Conservation (phyloP, 2,329 filamentous ascomycete genomes). For the Clathrospora elynae region DNA sequence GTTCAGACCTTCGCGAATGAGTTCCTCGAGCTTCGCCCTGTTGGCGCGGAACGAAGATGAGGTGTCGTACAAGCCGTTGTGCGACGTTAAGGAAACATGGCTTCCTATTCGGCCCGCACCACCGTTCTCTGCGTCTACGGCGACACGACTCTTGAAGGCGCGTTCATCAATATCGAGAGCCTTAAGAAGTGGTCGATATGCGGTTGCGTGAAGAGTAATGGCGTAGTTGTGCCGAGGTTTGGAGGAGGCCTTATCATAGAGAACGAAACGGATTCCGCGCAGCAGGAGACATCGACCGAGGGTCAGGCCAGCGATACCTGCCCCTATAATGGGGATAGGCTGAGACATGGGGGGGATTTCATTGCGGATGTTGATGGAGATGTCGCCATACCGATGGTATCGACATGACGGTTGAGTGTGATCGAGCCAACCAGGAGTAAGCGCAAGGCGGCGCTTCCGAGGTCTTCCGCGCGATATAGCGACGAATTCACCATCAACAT, state of each 20-base stretch:
- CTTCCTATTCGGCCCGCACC: conserved; percentile 29
- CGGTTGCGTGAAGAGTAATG: conserved; percentile 46
- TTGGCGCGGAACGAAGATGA: conserved; percentile 41
- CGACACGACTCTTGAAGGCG: conserved; percentile 38
- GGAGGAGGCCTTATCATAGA: conserved; percentile 44
- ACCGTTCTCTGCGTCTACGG: conserved; percentile 37
- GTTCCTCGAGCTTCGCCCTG: conserved; percentile 42
- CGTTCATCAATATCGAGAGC: conserved; percentile 40
- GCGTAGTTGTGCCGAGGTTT: conserved; percentile 44
- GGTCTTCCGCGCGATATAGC: too few species aligned
- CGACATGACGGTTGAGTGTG: conserved; percentile 1
- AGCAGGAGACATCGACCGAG: conserved; percentile 45
- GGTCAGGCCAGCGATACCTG: conserved; percentile 53
- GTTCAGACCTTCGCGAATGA: conserved; percentile 46
- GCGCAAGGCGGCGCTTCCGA: too few species aligned
- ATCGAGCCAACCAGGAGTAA: conserved; percentile 16
- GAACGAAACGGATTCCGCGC: conserved; percentile 34
- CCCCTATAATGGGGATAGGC: conserved; percentile 48
- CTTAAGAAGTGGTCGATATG: conserved; percentile 42
- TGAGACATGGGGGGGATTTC: conserved; percentile 39
- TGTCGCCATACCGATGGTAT: neutral
- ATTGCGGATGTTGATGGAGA: neutral
- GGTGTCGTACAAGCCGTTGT: conserved; percentile 4
- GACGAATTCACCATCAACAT: too few species aligned
- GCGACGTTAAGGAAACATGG: conserved; percentile 8